A percentile compares a stretch with the other conserved stretches of the same genome.
These are phyloP conservation scores for Penicillium maclennaniae DNA, from an alignment of 495 filamentous ascomycete genomes.

Conservation along the genomic window DNA sequence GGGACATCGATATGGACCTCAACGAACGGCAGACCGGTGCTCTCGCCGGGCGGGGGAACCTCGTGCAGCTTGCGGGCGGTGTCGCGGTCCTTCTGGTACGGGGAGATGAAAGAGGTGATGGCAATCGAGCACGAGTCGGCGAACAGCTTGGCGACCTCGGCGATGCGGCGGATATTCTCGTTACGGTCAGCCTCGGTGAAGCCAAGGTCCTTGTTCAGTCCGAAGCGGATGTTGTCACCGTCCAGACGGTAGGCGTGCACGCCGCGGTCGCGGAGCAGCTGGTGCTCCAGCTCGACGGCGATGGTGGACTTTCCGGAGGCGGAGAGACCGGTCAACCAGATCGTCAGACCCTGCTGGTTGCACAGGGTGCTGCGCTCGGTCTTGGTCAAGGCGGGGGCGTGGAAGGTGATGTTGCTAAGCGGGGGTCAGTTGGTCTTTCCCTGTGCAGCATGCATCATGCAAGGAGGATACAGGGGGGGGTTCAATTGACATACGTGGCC, in stretches of 20 bases:
- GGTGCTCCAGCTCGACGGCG: slow-evolving; percentile 91
- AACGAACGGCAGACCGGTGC: slow-evolving; percentile 73
- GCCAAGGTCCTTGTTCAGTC: slow-evolving; percentile 93
- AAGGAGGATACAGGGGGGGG: neutral
- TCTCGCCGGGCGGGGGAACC: slow-evolving; percentile 41
- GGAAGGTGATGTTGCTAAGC: slow-evolving; percentile 95
- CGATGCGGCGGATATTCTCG: slow-evolving; percentile 96
- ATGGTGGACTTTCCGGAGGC: slow-evolving; percentile 96
- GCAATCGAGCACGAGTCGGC: slow-evolving; percentile 83
- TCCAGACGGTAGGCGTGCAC: slow-evolving; percentile 88
- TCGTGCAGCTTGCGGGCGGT: slow-evolving; percentile 77
- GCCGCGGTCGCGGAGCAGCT: slow-evolving; percentile 70
- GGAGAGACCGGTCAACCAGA: slow-evolving; percentile 96
- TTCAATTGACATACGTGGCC: slow-evolving; percentile 40
- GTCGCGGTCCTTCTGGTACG: slow-evolving; percentile 80
- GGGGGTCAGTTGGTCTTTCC: slow-evolving; percentile 4
- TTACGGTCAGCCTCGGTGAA: slow-evolving; percentile 90
- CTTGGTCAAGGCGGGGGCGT: slow-evolving; percentile 82
- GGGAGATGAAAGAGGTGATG: slow-evolving; percentile 95
- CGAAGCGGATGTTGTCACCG: slow-evolving; percentile 98
- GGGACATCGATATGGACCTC: slow-evolving; percentile 90
- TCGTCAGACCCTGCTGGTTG: slow-evolving; percentile 84
- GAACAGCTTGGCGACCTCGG: slow-evolving; percentile 95
- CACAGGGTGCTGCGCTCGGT: slow-evolving; percentile 74
- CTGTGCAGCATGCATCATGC: neutral